Evolutionary conservation across 2,329 filamentous ascomycete genomes (phyloP).

Genomic region (Chaetomium sp.): DNA sequence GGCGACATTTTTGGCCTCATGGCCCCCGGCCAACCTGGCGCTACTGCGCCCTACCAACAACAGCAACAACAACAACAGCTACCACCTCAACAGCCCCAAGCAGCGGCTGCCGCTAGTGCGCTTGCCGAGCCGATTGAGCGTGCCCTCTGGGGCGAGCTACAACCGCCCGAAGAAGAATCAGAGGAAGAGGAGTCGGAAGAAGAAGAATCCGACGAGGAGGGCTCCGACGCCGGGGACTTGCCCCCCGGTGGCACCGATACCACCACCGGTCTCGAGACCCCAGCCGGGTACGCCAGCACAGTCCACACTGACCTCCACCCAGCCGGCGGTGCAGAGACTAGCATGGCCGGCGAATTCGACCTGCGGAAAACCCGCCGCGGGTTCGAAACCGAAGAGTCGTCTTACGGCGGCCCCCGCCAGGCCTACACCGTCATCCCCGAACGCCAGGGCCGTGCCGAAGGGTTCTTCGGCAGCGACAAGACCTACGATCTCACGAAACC

Average conservation of each 20-base stretch:
- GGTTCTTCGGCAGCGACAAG: conserved; percentile 94
- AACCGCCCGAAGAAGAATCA: conserved; percentile 69
- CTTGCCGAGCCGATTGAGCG: conserved; percentile 77
- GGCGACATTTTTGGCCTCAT: conserved; percentile 88
- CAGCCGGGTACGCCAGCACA: conserved; percentile 71
- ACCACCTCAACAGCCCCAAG: conserved; percentile 17
- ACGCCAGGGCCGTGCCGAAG: conserved; percentile 74
- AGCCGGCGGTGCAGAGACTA: conserved; percentile 62
- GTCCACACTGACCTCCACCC: conserved; percentile 76
- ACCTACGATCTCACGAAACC: conserved; percentile 72
- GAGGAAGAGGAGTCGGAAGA: conserved; percentile 64
- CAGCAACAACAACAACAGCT: conserved; percentile 16
- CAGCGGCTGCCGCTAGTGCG: conserved; percentile 27
- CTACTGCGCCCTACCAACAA: conserved; percentile 15
- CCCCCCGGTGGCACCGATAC: conserved; percentile 63
- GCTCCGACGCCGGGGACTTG: conserved; percentile 62
- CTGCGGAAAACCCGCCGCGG: conserved; percentile 80
- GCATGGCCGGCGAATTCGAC: conserved; percentile 79
- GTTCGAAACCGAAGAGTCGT: conserved; percentile 78
- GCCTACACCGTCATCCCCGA: conserved; percentile 90
- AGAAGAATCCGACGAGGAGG: conserved; percentile 49
- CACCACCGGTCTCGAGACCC: conserved; percentile 71
- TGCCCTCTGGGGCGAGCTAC: conserved; percentile 85
- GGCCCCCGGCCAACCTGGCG: conserved; percentile 28
- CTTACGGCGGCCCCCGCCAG: conserved; percentile 52